Conservation (phyloP, 495 filamentous ascomycete genomes). For the Penicillium egyptiacum region DNA sequence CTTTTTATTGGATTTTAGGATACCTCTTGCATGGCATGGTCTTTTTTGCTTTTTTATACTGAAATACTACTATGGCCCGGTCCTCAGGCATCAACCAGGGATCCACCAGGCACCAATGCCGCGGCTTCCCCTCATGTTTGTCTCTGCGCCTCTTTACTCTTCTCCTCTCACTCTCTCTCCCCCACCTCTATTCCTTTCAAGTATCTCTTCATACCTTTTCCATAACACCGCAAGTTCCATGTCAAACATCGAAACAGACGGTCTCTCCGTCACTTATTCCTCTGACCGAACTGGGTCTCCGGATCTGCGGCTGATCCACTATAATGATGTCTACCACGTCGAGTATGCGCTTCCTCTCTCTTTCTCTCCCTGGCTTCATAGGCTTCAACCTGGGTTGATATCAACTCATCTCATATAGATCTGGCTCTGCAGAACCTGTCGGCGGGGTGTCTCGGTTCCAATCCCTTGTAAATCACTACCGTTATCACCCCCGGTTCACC, state of each 20-base stretch:
- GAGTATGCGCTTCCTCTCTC: slow-evolving; percentile 48
- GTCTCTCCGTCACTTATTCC: slow-evolving; percentile 51
- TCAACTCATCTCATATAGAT: slow-evolving; percentile 23
- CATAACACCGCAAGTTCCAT: slow-evolving; percentile 19
- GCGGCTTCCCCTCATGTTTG: slow-evolving; percentile 17
- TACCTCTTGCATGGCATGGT: slow-evolving; percentile 32
- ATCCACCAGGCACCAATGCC: slow-evolving; percentile 6
- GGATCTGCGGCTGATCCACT: slow-evolving; percentile 79
- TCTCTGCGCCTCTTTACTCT: not conserved
- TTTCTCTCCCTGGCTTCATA: not conserved
- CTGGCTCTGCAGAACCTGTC: slow-evolving; percentile 73
- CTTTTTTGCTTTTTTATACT: slow-evolving; percentile 8
- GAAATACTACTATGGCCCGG: not conserved
- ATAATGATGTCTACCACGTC: slow-evolving; percentile 91
- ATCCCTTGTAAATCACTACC: slow-evolving; percentile 72
- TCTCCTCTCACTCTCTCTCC: slow-evolving; percentile 2
- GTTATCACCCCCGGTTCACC: slow-evolving; percentile 53
- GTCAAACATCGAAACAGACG: slow-evolving; percentile 35
- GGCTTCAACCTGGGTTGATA: not conserved
- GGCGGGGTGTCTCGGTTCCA: slow-evolving; percentile 81
- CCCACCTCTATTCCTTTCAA: not conserved
- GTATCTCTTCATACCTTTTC: not conserved
- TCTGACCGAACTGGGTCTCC: slow-evolving; percentile 56
- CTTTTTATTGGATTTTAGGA: slow-evolving; percentile 12
- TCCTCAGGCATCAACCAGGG: slow-evolving; percentile 16